Evolutionary conservation across 192 early-diverging fungal genomes (phyloP), one percentile per base, ranked within the genome.

Genomic region (Backusella parvicylindrica): DNA sequence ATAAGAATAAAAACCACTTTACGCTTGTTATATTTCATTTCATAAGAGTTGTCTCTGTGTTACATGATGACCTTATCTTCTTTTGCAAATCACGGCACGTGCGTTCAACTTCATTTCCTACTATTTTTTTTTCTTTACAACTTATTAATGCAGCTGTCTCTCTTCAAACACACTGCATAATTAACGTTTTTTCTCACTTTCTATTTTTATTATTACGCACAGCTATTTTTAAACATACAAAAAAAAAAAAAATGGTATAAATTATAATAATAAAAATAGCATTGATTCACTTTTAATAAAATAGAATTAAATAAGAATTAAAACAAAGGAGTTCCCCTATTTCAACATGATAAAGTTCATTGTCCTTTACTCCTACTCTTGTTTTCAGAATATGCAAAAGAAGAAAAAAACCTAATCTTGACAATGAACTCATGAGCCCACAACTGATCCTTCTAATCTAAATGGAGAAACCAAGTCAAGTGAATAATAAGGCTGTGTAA

Each of bases 21-120:
- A 26, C 53, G 28, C 12, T 35, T 66, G 11, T 66, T 66, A 31
- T 53, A 13, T 66, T 66, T 6, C 41, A 68, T 68, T 31, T 33
- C 18, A 66, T 31, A 66, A 64, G 11, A 66, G 16, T 35, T 66
- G 18, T 16, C 28, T 66, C 16, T 70, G 68, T 70, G 37, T 47
- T 28, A 70, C 68, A 8, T 41, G 26, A 43, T 70, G 68, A 47
- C 68, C 68, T 70, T 70, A 70, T 70, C 68, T 21, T 41, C 23
- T 70, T 41, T 56, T 56, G 53, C 38, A 41, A 43, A 30, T 28
- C 38, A 68, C 21, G 33, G 35, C 68, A 70, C 68, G 68, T 70
- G 68, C 68, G 68, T 30, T 23, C 16, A 23, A 28, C 23, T 56
- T 56, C 43, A 40, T 40, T 40, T 40, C 0, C 18, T 47, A 38